Conservation (phyloP, 1,139 yeast species). For the Suhomyces atakaporum region DNA sequence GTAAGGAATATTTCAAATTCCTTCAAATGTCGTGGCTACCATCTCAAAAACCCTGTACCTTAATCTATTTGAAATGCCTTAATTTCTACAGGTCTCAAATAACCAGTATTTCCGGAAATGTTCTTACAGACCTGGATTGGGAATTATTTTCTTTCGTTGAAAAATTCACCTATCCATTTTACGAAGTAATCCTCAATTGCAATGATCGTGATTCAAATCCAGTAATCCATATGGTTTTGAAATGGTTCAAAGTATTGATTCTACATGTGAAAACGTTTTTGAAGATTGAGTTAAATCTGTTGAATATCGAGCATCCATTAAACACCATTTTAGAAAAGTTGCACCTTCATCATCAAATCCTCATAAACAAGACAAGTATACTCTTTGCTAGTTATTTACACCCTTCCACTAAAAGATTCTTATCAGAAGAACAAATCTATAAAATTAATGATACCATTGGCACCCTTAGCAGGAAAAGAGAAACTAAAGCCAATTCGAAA, state of each 20-base stretch:
- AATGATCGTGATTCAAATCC: conserved; percentile 14
- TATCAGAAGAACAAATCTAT: conserved; percentile 23
- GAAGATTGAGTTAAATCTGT: conserved; percentile 5
- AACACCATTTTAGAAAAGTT: conserved; percentile 9
- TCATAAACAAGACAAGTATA: conserved; percentile 22
- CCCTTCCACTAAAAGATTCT: conserved; percentile 29
- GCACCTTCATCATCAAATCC: conserved; percentile 15
- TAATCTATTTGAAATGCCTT: too few species aligned
- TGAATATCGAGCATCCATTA: conserved; percentile 9
- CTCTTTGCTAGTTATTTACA: conserved; percentile 27
- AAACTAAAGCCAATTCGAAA: conserved; percentile 3
- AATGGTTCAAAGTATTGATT: conserved; percentile 25
- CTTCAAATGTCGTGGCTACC: too few species aligned
- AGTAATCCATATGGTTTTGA: conserved; percentile 21
- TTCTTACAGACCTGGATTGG: conserved; percentile 17
- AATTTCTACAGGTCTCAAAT: too few species aligned
- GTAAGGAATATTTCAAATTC: too few species aligned
- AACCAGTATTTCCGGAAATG: background rate
- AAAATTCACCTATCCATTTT: conserved; percentile 14
- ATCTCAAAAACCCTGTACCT: too few species aligned
- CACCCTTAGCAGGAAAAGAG: conserved; percentile 4
- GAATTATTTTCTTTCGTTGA: conserved; percentile 16
- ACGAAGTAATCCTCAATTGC: conserved; percentile 17
- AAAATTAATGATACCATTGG: conserved; percentile 5
- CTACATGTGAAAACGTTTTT: conserved; percentile 17